Evolutionary conservation across 495 filamentous ascomycete genomes (phyloP), one percentile per base, ranked within the genome.

Genomic region (Aspergillus bertholletiae): DNA sequence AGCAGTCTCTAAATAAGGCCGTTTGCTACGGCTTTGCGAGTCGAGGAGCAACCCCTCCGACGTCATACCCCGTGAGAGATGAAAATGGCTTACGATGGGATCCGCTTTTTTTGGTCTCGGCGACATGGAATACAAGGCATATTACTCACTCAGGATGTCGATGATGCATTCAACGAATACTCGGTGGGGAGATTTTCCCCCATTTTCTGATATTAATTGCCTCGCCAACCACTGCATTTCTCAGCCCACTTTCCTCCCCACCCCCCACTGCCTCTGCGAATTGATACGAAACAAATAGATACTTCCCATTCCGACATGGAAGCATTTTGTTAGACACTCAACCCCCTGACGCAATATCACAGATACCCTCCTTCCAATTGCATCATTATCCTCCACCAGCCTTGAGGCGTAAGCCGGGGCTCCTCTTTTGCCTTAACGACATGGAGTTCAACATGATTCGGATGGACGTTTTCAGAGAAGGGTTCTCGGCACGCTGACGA

Each of bases 361-460:
- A 53, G 46, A 7, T 28, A 15, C 15, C 35, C 35, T 45, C 39
- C 52, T 9, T 23, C 23, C 26, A 20, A 18, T 62, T 63, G 57
- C 60, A 57, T 60, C 56, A 63, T 59, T 41, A 43, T 35, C 28
- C 46, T 37, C 46, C 46, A 49, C 46, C 23, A 49, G n/a, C n/a
- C n/a, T 13, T 27, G 13, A 49, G 37, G 27, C 46, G 28, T 35
- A 51, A 37, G 22, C 34, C 34, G 17, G 34, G 49, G n/a, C 35
- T 40, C 7, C 35, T 51, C 24, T 49, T 64, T 28, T 55, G 41
- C n/a, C 57, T 52, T 5, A 49, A 34, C 13, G 58, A 55, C 56
- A 64, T 61, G 18, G 61, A 64, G 45, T 58, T 58, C 34, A 64
- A 59, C 24, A 64, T 49, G 20, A 54, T 51, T n/a, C 61, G 56